phyloP scores from a whole-genome alignment of 1,284 basidiomycete species.

The Leccinum angustisporum region DNA sequence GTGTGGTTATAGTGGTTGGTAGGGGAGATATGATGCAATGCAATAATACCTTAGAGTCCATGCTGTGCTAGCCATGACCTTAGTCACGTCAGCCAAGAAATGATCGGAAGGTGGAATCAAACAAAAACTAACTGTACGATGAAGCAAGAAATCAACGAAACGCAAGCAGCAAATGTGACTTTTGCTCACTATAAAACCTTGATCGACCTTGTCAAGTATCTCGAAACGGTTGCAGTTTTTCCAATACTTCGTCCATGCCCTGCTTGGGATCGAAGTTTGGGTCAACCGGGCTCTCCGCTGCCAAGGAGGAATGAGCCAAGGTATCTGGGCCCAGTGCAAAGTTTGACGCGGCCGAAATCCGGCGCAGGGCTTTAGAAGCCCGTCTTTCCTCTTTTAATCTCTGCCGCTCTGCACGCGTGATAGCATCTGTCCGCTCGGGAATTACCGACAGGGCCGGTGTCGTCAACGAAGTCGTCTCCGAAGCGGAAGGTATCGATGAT shows the following conservation, averaged over 20 bases:
- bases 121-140: constrained; percentile 11
- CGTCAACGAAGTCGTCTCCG: constrained; percentile 16
- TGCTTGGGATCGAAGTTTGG: constrained; percentile 35
- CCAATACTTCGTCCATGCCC: constrained; percentile 39
- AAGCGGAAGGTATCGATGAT: constrained; percentile 19
- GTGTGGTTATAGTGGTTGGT: constrained; percentile 13
- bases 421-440: constrained; percentile 28
- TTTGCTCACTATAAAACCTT: not conserved
- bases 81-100: constrained; percentile 14
- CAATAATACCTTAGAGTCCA: constrained; percentile 24
- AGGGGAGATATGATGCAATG: constrained; percentile 25
- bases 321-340: constrained; percentile 23
- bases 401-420: constrained; percentile 32
- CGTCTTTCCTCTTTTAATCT: constrained; percentile 36
- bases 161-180: not conserved
- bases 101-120: constrained; percentile 11
- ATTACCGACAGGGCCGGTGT: constrained; percentile 29
- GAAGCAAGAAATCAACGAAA: constrained; percentile 10
- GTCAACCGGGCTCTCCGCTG: constrained; percentile 29
- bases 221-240: constrained; percentile 38
- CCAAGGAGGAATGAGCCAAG: constrained; percentile 21
- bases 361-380: constrained; percentile 37
- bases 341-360: constrained; percentile 36
- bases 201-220: constrained; percentile 21
- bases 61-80: constrained; percentile 13